Conservation (phyloP, 805 yeast species). For the Candida suzukii region DNA sequence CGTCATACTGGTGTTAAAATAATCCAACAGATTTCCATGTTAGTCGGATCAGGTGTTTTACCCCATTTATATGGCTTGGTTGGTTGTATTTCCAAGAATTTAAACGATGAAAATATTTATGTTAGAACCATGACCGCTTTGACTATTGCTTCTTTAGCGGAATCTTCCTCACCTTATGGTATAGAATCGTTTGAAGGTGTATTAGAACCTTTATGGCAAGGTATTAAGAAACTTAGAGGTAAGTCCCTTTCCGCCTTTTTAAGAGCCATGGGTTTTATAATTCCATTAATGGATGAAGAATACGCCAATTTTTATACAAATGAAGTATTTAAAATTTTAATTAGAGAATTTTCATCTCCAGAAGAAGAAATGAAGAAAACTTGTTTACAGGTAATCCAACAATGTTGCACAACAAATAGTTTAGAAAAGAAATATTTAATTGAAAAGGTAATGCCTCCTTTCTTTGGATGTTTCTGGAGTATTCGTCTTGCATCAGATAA, state of each 20-base stretch:
- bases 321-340: slow-evolving; percentile 60
- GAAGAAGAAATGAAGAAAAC: slow-evolving; percentile 84
- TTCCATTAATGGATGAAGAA: slow-evolving; percentile 84
- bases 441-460: slow-evolving; percentile 46
- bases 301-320: slow-evolving; percentile 71
- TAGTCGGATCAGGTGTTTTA: slow-evolving; percentile 64
- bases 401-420: slow-evolving; percentile 55
- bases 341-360: slow-evolving; percentile 70
- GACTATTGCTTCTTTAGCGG: slow-evolving; percentile 71
- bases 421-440: slow-evolving; percentile 43
- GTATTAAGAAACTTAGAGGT: slow-evolving; percentile 72
- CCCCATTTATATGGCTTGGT: slow-evolving; percentile 68
- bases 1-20: slow-evolving; percentile 77
- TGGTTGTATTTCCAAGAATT: slow-evolving; percentile 47
- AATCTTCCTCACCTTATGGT: slow-evolving; percentile 80
- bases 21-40: slow-evolving; percentile 66
- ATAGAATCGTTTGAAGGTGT: slow-evolving; percentile 75
- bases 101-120: slow-evolving; percentile 61
- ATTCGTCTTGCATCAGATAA: slow-evolving; percentile 70
- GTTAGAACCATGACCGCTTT: slow-evolving; percentile 67
- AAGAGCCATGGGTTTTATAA: slow-evolving; percentile 68
- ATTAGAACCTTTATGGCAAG: slow-evolving; percentile 75
- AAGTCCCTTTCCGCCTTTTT: slow-evolving; percentile 67
- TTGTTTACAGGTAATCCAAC: slow-evolving; percentile 60
- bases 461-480: slow-evolving; percentile 73